Evolutionary conservation across 139 green algal genomes (phyloP), one percentile per base, ranked within the genome.

Genomic region (Tetraselmis striata): DNA sequence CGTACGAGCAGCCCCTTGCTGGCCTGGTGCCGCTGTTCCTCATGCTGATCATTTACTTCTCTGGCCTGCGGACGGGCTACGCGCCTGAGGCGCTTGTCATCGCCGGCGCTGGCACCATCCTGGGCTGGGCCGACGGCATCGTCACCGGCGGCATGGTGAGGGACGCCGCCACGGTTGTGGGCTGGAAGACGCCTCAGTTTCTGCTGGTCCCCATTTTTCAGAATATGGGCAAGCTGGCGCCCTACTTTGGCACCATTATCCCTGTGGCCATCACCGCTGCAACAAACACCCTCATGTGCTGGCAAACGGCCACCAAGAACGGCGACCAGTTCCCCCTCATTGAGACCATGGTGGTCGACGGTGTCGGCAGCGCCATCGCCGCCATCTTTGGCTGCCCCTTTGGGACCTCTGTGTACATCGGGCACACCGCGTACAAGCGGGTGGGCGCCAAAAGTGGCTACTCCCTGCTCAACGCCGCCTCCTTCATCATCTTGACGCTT

Each of bases 261-360:
- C 45, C 45, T 18, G 45, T 67, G 5, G 45, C 45, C 18, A 67
- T 67, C 45, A 67, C 45, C 18, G 45, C 45, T 18, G 45, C 45
- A 5, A 67, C 45, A 5, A 67, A 67, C 45, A 67, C 45, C 45
- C 45, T 67, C 45, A 67, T 67, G 45, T 67, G 45, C 45, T 67
- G 45, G 45, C 45, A 67, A 67, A 67, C 76, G 75, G 81, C 81
- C 0, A 28, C 30, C 59, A 45, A 31, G 29, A 75, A 31, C 22
- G 81, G 81, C 76, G 81, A 85, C 76, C 24, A 29, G 27, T 85
- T 78, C 76, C 76, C 76, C 1, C 81, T 81, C 31, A 31, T 29
- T 1, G 81, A 85, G 75, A 81, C 28, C 25, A 81, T 85, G 81
- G 80, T 85, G 25, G 76, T 85, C 28, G 81, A 85, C 77, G 81